Conservation (phyloP, 768 basidiomycete genomes). For the Leucosporidium creatinivorum region DNA sequence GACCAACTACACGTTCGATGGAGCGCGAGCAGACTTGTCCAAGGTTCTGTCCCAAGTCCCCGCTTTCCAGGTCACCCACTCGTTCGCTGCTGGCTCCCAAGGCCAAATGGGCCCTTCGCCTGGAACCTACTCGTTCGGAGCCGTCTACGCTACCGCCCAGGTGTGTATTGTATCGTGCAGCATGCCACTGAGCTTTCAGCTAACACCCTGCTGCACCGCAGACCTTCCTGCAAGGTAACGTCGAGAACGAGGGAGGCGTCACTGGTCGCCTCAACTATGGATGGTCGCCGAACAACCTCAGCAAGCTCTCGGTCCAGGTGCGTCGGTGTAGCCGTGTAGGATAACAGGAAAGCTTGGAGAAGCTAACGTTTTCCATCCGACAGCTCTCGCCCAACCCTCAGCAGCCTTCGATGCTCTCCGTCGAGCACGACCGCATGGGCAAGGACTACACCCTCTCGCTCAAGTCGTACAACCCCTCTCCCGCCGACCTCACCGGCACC, state of each 20-base stretch:
- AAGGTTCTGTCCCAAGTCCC: constrained; percentile 88
- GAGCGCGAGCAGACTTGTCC: constrained; percentile 88
- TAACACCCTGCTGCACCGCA: constrained; percentile 38
- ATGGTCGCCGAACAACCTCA: constrained; percentile 67
- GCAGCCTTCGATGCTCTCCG: constrained; percentile 82
- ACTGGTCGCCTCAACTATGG: constrained; percentile 82
- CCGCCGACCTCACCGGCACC: constrained; percentile 77
- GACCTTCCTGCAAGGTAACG: constrained; percentile 85
- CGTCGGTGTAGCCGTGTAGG: constrained; percentile 35
- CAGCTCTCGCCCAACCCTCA: constrained; percentile 63
- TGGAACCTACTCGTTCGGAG: constrained; percentile 88
- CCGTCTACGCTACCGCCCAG: constrained; percentile 76
- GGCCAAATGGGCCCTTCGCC: constrained; percentile 44
- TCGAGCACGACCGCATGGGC: constrained; percentile 91
- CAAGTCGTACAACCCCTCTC: constrained; percentile 87
- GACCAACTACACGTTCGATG: constrained; percentile 93
- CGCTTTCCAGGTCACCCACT: constrained; percentile 97
- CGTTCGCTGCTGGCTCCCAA: constrained; percentile 83
- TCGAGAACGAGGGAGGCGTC: constrained; percentile 88
- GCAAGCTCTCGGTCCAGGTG: constrained; percentile 85
- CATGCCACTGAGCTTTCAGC: not conserved
- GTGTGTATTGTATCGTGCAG: constrained; percentile 45
- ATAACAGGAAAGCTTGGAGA: not conserved
- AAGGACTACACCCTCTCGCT: constrained; percentile 75
- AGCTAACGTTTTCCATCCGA: not conserved